phyloP scores from a whole-genome alignment of 768 basidiomycete genomes.

The Kwoniella shandongensis region DNA sequence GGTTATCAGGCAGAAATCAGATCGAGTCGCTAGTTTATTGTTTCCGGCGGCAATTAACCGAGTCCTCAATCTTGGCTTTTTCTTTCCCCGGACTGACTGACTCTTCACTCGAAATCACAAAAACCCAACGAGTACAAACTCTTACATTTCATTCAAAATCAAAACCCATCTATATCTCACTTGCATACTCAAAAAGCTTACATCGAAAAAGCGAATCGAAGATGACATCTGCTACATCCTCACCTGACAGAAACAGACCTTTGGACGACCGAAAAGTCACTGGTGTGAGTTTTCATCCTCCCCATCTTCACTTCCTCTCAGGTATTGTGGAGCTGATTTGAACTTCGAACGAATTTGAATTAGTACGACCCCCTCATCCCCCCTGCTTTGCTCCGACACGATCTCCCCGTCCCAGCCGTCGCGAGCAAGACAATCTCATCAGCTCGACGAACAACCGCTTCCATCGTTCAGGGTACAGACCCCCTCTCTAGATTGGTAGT shows the following conservation, averaged over 20 bases:
- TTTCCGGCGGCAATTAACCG: no score
- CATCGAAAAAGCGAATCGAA: background rate
- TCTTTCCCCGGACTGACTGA: no score
- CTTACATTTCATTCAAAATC: no score
- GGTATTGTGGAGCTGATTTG: background rate
- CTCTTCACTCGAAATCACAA: no score
- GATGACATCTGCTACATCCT: conserved; percentile 33
- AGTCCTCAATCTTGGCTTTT: no score
- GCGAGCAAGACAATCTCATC: conserved; percentile 74
- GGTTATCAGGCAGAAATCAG: no score
- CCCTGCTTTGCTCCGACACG: conserved; percentile 84
- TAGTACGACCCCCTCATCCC: conserved; percentile 97
- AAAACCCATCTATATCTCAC: no score
- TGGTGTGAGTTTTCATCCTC: conserved; percentile 38
- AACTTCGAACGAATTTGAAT: conserved; percentile 3
- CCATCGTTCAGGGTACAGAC: conserved; percentile 78
- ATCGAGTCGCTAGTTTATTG: no score
- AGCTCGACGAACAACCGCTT: conserved; percentile 74
- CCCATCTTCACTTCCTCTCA: background rate
- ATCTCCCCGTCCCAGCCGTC: conserved; percentile 66
- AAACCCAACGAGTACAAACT: no score
- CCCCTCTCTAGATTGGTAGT: conserved; percentile 71
- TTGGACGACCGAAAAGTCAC: conserved; percentile 47
- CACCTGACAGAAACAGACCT: conserved; percentile 39
- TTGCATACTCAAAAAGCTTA: no score